These are phyloP conservation scores for Microascus cirrosus DNA, from an alignment of 2,329 filamentous ascomycete species.

Conservation along the genomic window DNA sequence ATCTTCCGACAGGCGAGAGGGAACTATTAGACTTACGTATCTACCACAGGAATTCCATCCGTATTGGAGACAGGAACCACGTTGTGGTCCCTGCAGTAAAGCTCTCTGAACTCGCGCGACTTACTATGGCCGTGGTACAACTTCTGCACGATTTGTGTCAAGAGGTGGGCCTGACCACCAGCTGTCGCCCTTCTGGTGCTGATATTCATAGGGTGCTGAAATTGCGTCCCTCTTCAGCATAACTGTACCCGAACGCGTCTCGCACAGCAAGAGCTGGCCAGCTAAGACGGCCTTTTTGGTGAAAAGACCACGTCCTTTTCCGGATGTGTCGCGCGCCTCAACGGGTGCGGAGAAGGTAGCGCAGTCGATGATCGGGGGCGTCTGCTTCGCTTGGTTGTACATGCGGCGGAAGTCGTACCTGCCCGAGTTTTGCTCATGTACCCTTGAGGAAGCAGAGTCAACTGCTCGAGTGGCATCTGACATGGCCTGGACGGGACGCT, in stretches of 20 bases:
- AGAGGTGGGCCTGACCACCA: constrained; percentile 28
- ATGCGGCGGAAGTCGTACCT: constrained; percentile 24
- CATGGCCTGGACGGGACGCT: constrained; percentile 17
- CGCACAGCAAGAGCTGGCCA: constrained; percentile 41
- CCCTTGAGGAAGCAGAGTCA: too few relatives aligned
- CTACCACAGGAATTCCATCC: constrained; percentile 28
- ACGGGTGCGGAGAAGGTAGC: constrained; percentile 32
- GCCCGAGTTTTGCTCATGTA: constrained; percentile 26
- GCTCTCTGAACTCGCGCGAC: constrained; percentile 18
- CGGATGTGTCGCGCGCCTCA: constrained; percentile 23
- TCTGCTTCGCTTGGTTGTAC: constrained; percentile 21
- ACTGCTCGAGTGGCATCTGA: too few relatives aligned
- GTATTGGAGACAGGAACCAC: constrained; percentile 11
- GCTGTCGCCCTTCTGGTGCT: constrained; percentile 6
- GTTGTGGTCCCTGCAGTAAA: constrained; percentile 28
- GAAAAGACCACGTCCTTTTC: constrained; percentile 38
- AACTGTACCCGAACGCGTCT: constrained; percentile 38
- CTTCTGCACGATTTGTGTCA: constrained; percentile 30
- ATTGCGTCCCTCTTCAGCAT: constrained; percentile 11
- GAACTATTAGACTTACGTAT: neutral
- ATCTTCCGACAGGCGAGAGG: neutral
- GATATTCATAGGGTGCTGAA: neutral
- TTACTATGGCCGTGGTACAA: constrained; percentile 26
- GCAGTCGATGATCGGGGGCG: constrained; percentile 30
- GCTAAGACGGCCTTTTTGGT: constrained; percentile 31